These are phyloP conservation scores for Miscanthus lutarioriparius DNA, from an alignment of 176 grass and related monocot species.

Conservation along the genomic window DNA sequence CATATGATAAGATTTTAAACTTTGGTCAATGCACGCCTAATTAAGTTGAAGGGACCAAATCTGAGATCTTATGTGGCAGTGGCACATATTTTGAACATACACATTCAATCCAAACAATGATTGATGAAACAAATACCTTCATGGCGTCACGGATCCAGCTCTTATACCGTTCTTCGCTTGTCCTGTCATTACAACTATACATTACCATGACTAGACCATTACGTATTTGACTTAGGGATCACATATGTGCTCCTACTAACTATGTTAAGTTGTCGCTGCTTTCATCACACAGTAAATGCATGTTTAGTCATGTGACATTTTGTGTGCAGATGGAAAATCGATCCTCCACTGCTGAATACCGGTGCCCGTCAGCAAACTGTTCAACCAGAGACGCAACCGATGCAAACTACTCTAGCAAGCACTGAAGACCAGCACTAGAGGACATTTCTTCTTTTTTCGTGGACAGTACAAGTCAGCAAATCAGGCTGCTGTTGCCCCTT, in stretches of 20 bases:
- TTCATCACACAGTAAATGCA: neutral
- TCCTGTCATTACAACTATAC: neutral
- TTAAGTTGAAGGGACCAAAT: neutral
- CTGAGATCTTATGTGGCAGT: neutral
- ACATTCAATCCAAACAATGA: neutral
- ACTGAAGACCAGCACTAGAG: conserved; percentile 42
- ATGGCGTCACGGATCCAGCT: neutral
- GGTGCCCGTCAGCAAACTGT: conserved; percentile 31
- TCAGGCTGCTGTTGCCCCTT: conserved; percentile 20
- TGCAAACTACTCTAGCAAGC: conserved; percentile 19
- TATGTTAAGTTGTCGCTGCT: neutral
- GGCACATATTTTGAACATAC: neutral
- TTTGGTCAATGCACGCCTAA: neutral
- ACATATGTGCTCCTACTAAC: neutral
- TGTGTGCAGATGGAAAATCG: conserved; percentile 61
- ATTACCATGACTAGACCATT: neutral
- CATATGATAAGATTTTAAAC: neutral
- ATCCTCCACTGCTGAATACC: conserved; percentile 43
- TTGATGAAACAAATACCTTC: neutral
- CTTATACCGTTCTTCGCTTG: neutral
- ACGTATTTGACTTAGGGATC: neutral
- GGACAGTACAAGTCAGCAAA: conserved; percentile 28
- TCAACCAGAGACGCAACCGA: conserved; percentile 20
- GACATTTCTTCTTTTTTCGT: conserved; percentile 20
- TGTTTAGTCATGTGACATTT: neutral